A percentile compares a stretch with the other conserved stretches of the same genome.
These are phyloP conservation scores for Malassezia sp. DNA, from an alignment of 1,284 basidiomycete genomes.

Conservation along the genomic window DNA sequence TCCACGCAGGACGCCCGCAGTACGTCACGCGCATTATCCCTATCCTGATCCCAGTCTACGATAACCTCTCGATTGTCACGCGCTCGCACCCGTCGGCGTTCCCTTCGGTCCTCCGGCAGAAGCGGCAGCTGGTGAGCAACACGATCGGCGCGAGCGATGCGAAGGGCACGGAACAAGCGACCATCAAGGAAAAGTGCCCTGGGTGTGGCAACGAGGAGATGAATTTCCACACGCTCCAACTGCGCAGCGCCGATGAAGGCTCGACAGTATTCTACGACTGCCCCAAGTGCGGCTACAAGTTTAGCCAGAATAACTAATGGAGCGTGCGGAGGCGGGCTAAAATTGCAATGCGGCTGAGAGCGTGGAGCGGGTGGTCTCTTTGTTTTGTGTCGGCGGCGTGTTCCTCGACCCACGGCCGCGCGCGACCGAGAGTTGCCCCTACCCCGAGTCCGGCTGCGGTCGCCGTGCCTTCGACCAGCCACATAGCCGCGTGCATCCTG, in stretches of 20 bases:
- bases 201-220: conserved; percentile 58
- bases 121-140: conserved; percentile 67
- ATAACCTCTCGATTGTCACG: conserved; percentile 79
- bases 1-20: conserved; percentile 59
- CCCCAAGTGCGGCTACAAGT: conserved; percentile 46
- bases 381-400: no score
- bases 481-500: no score
- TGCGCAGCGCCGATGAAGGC: conserved; percentile 49
- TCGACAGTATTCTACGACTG: conserved; percentile 47
- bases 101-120: conserved; percentile 73
- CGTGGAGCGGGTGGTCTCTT: no score
- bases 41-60: conserved; percentile 60
- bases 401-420: no score
- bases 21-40: conserved; percentile 18
- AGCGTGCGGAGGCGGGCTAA: no score
- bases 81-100: conserved; percentile 86
- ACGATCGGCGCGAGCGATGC: conserved; percentile 16
- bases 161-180: conserved; percentile 26
- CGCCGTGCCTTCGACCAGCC: no score
- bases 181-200: conserved; percentile 88
- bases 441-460: no score
- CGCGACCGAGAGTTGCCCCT: no score
- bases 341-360: no score
- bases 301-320: conserved; percentile 36
- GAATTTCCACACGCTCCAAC: conserved; percentile 49